Evolutionary conservation across 2,329 filamentous ascomycete species (phyloP).

Genomic region (Diplodia seriata): DNA sequence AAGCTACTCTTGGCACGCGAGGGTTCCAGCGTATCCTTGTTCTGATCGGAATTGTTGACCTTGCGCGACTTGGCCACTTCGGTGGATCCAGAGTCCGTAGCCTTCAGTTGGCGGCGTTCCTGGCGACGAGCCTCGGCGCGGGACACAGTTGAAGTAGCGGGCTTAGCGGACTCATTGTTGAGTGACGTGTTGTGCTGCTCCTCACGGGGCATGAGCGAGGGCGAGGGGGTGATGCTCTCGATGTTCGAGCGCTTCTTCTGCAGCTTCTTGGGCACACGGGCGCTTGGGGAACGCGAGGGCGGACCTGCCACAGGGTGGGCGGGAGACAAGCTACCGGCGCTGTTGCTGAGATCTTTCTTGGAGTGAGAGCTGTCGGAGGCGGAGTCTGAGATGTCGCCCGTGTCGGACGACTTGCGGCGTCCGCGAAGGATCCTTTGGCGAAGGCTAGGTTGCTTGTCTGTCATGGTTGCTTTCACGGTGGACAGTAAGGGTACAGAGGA

Average conservation of each 20-base stretch:
- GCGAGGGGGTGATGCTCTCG: neutral
- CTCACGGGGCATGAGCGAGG: neutral
- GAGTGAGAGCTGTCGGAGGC: constrained; percentile 5
- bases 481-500: neutral
- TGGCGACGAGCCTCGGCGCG: neutral
- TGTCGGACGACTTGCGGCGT: constrained; percentile 7
- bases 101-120: constrained; percentile 3
- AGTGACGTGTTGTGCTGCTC: constrained; percentile 6
- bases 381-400: constrained; percentile 2
- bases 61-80: neutral
- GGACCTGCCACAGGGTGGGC: neutral
- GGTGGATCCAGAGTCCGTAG: neutral
- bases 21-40: neutral
- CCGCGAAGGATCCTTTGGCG: constrained; percentile 14
- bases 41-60: neutral
- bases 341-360: constrained; percentile 5
- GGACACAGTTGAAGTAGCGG: neutral
- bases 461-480: neutral
- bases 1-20: neutral
- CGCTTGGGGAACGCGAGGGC: neutral
- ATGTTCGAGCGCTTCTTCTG: constrained; percentile 6
- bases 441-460: constrained; percentile 9
- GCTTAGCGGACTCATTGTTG: neutral
- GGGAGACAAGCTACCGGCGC: neutral
- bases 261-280: constrained; percentile 13